Conservation (phyloP, 139 green algal genomes). For the Chlamydomonas sphaeroides region DNA sequence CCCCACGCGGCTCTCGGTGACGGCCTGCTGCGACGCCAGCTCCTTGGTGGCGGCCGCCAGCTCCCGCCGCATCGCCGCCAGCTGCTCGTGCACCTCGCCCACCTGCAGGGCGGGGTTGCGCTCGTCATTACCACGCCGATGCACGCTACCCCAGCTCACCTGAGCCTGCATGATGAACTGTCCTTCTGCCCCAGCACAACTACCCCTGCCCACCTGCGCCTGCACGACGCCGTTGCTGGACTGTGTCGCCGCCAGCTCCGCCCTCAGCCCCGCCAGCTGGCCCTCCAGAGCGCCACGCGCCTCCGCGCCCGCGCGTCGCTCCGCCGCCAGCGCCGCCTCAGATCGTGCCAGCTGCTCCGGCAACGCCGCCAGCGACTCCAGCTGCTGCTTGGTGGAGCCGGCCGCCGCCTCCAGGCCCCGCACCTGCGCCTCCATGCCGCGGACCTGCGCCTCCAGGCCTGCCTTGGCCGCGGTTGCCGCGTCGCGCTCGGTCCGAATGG, state of each 20-base stretch:
- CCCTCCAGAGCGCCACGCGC: neutral
- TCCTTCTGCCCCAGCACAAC: too few species aligned
- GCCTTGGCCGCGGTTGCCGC: neutral
- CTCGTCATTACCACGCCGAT: too few species aligned
- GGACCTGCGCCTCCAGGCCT: neutral
- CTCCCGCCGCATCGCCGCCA: constrained; percentile 10
- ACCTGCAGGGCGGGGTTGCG: too few species aligned
- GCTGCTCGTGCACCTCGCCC: constrained; percentile 15
- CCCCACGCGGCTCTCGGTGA: neutral
- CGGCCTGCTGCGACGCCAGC: constrained; percentile 4
- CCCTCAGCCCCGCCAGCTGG: neutral
- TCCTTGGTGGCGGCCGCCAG: constrained; percentile 13
- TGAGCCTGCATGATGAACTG: too few species aligned
- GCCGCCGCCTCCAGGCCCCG: neutral
- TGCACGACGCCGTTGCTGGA: neutral
- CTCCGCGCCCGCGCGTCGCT: neutral
- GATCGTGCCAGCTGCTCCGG: neutral
- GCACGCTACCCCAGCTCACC: too few species aligned
- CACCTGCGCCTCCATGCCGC: neutral
- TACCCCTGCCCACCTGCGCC: neutral
- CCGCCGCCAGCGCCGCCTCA: neutral
- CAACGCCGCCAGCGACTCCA: neutral
- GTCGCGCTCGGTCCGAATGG: neutral
- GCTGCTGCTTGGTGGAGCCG: neutral
- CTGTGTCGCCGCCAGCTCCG: neutral